Base-by-base conservation (phyloP, 2,329 filamentous ascomycete genomes). In the Thielaviopsis euricoi region DNA sequence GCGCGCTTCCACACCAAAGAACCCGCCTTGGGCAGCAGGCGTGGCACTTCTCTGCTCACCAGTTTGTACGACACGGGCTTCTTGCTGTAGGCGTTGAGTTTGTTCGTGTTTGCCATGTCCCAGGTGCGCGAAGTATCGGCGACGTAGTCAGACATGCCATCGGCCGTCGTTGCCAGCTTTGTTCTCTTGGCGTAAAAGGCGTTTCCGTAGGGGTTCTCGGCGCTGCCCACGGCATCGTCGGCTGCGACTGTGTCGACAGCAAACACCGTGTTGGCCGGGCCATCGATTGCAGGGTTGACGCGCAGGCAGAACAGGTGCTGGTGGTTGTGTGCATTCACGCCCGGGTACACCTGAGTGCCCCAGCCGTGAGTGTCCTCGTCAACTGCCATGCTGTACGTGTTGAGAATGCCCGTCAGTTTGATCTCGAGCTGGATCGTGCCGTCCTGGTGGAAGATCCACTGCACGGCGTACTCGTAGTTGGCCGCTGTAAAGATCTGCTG, bases 401-500 rank as follows among this genome's bases (percentile, higher is more conserved):
- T 95, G 57, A 96, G 74, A 67, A 96, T 95, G 56, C 89, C 89
- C 0, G 89, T 95, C 26, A 95, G 80, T 70, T 91, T 87, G 69
- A 95, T 87, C 69, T 95, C 89, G 12, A 91, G 84, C 72, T 95
- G 89, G 62, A 95, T 83, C 0, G 89, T 94, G 43, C 89, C 90
- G 64, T 95, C 90, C 70, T 93, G 89, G 69, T 91, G 87, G 73
- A 95, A 89, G 64, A 89, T 85, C 89, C 88, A 95, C 74, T 91
- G 75, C 26, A 77, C 70, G 1, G 74, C 75, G 71, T 96, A 96
- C 69, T 96, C 90, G 71, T 96, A 96, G 74, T 96, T 96, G 25
- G 90, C 90, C 0, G 90, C 90, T 0, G 90, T 96, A 72, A 96
- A 95, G 67, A 95, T 86, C 64, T 95, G 89, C 63, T 89, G 89